These are phyloP conservation scores for Backusella morwellensis DNA, from an alignment of 192 early-diverging fungal genomes.

Conservation along the genomic window DNA sequence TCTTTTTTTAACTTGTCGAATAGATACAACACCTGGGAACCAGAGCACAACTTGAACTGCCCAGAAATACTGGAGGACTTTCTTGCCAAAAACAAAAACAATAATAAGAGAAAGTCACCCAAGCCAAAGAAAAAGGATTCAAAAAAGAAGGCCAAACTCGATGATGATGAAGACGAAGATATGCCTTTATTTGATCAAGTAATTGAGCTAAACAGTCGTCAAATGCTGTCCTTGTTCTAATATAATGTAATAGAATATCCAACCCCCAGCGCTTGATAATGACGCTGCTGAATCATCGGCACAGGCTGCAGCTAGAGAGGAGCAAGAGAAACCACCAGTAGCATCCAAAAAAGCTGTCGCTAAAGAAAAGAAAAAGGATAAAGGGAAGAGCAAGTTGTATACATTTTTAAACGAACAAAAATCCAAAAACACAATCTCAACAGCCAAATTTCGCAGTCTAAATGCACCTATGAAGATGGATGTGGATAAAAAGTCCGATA, in stretches of 20 bases:
- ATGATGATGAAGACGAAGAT: neutral
- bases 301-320: neutral
- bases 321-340: neutral
- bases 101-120: neutral
- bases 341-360: neutral
- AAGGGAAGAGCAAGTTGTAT: neutral
- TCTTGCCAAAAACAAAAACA: neutral
- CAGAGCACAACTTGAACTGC: conserved; percentile 5
- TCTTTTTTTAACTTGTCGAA: neutral
- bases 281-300: neutral
- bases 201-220: neutral
- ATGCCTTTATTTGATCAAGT: neutral
- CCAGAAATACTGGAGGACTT: neutral
- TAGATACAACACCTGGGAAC: conserved; percentile 14
- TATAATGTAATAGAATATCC: neutral
- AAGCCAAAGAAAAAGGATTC: neutral
- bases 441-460: neutral
- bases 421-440: neutral
- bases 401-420: neutral
- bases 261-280: neutral
- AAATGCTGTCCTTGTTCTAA: neutral
- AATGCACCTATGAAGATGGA: neutral
- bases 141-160: neutral
- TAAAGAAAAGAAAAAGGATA: neutral
- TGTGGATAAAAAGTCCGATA: neutral